phyloP scores from a whole-genome alignment of 148 eudicot species.

The Rhododendron ovatum region DNA sequence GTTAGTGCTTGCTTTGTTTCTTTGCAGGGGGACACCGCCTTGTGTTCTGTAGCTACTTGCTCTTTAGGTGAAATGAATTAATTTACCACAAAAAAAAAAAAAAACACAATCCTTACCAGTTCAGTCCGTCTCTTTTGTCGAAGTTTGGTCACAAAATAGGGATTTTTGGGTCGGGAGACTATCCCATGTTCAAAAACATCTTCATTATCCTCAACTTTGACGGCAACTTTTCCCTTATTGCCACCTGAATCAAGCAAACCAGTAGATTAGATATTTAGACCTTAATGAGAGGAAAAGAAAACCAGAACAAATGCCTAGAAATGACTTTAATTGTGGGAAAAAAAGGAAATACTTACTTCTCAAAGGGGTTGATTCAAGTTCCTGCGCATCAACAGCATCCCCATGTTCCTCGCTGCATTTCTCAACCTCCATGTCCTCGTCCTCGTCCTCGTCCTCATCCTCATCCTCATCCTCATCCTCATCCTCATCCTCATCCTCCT shows the following conservation, averaged over 20 bases:
- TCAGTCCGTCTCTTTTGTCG: not conserved
- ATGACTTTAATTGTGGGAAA: not conserved
- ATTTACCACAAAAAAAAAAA: not conserved
- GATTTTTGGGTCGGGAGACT: constrained; percentile 11
- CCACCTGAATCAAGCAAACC: not conserved
- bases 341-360: not conserved
- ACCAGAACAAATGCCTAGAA: not conserved
- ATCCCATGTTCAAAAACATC: constrained; percentile 17
- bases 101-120: constrained; percentile 15
- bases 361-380: not conserved
- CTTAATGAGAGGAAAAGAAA: not conserved
- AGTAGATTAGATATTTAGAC: not conserved
- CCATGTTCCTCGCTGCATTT: no score
- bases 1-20: not conserved
- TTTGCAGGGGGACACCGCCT: not conserved
- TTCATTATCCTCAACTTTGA: not conserved
- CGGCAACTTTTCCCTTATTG: not conserved
- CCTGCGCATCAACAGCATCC: not conserved
- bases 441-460: no score
- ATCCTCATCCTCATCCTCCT: not conserved
- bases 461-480: not conserved
- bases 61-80: not conserved
- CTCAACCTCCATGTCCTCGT: no score
- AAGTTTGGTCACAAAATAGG: constrained; percentile 20
- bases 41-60: not conserved